phyloP scores from a whole-genome alignment of 768 basidiomycete species.

The Tremella mesenterica region DNA sequence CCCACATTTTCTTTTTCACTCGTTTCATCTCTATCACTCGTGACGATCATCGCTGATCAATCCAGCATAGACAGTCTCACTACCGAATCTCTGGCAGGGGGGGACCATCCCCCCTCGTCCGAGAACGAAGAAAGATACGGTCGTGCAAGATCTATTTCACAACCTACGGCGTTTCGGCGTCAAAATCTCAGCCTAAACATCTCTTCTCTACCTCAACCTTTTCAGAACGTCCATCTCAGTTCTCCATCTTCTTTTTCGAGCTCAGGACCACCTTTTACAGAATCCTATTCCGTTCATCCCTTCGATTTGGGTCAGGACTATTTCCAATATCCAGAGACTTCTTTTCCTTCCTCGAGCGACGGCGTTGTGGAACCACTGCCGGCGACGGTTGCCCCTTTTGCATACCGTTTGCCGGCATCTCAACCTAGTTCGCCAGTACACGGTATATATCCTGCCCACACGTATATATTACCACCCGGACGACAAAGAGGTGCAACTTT shows the following conservation, averaged over 20 bases:
- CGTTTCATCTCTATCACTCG: background rate
- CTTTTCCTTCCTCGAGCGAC: constrained; percentile 15
- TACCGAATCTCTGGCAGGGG: constrained; percentile 29
- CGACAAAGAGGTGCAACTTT: constrained; percentile 40
- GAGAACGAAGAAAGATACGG: constrained; percentile 10
- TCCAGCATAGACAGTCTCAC: constrained; percentile 28
- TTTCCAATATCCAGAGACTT: constrained; percentile 26
- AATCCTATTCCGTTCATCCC: constrained; percentile 22
- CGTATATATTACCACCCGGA: constrained; percentile 22
- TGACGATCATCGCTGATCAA: no score
- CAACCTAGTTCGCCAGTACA: constrained; percentile 37
- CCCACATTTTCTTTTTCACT: background rate
- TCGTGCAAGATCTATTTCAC: constrained; percentile 19
- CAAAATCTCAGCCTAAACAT: constrained; percentile 33
- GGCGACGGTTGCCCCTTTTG: constrained; percentile 7
- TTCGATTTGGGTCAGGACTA: constrained; percentile 24
- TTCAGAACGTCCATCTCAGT: constrained; percentile 10
- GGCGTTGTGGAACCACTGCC: constrained; percentile 1
- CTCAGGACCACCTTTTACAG: constrained; percentile 28
- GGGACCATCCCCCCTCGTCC: constrained; percentile 32
- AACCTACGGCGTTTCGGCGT: constrained; percentile 19
- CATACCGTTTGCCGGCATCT: constrained; percentile 34
- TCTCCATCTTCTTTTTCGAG: constrained; percentile 24
- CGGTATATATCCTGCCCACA: constrained; percentile 17
- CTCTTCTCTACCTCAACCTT: constrained; percentile 11